These are phyloP conservation scores for Halenospora varia DNA, from an alignment of 495 filamentous ascomycete species.

Conservation along the genomic window DNA sequence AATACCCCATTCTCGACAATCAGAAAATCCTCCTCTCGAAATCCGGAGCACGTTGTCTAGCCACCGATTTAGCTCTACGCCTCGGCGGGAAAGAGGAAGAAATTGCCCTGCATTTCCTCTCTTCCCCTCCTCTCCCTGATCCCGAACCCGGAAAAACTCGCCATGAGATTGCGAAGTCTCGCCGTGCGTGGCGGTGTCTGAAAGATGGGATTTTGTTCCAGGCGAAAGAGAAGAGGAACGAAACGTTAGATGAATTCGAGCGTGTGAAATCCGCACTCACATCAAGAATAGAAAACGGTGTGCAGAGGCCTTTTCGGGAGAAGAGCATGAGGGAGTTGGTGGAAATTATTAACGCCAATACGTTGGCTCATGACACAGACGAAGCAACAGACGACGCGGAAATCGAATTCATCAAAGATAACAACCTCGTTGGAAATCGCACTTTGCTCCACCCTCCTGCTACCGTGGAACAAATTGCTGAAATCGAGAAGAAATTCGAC, in stretches of 20 bases:
- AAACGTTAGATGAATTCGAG: neutral
- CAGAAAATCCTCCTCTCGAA: neutral
- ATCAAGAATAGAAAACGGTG: neutral
- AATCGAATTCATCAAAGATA: neutral
- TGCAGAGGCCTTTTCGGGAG: neutral
- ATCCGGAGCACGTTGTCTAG: neutral
- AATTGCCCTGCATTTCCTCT: neutral
- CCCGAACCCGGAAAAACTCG: neutral
- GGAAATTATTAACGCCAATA: neutral
- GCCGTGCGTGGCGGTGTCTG: neutral
- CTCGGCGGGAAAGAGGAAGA: neutral
- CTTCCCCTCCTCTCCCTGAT: neutral
- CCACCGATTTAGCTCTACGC: neutral
- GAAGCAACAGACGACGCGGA: neutral
- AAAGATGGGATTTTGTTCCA: neutral
- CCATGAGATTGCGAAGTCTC: neutral
- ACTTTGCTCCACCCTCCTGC: neutral
- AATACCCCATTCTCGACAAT: neutral
- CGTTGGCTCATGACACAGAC: neutral
- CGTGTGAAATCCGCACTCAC: neutral
- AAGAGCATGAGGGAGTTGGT: neutral
- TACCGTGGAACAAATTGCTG: neutral
- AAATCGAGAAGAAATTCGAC: neutral
- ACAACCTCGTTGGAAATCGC: neutral
- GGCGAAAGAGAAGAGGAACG: neutral